Evolutionary conservation across 2,329 filamentous ascomycete species (phyloP).

Genomic region (Sporothrix sp.): DNA sequence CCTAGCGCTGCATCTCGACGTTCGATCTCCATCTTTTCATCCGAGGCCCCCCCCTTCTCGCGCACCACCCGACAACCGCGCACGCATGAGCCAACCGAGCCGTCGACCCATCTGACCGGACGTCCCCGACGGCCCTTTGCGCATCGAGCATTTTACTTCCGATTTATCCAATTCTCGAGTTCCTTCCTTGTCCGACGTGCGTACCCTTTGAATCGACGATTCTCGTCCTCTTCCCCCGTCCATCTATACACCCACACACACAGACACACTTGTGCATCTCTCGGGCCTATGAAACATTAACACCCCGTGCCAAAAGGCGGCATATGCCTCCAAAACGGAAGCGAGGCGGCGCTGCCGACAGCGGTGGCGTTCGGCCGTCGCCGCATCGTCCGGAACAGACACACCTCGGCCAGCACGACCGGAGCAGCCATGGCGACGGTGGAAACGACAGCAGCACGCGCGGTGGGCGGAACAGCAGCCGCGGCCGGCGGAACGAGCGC

Average conservation of each 20-base stretch:
- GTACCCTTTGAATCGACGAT: slow-evolving; percentile 1
- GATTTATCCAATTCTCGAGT: background rate
- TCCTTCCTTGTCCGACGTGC: slow-evolving; percentile 8
- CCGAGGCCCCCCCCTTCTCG: background rate
- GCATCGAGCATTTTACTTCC: background rate
- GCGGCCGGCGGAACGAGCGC: slow-evolving; percentile 39
- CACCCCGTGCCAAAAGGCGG: slow-evolving; percentile 11
- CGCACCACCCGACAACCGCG: background rate
- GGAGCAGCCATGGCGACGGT: slow-evolving; percentile 35
- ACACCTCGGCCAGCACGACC: slow-evolving; percentile 46
- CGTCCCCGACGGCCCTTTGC: background rate
- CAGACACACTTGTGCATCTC: slow-evolving; percentile 4
- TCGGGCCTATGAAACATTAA: slow-evolving; percentile 8
- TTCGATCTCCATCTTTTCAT: background rate
- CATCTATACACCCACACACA: background rate
- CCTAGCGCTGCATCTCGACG: background rate
- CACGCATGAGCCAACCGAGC: background rate
- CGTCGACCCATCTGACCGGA: background rate
- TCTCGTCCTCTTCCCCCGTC: background rate
- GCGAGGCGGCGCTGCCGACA: slow-evolving; percentile 40
- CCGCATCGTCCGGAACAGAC: slow-evolving; percentile 54
- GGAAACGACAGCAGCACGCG: slow-evolving; percentile 23
- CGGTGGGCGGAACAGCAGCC: slow-evolving; percentile 19
- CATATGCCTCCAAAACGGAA: slow-evolving; percentile 52
- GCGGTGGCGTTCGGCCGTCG: slow-evolving; percentile 42